Conservation (phyloP, 1,284 basidiomycete species). For the Volvariella surrecta region DNA sequence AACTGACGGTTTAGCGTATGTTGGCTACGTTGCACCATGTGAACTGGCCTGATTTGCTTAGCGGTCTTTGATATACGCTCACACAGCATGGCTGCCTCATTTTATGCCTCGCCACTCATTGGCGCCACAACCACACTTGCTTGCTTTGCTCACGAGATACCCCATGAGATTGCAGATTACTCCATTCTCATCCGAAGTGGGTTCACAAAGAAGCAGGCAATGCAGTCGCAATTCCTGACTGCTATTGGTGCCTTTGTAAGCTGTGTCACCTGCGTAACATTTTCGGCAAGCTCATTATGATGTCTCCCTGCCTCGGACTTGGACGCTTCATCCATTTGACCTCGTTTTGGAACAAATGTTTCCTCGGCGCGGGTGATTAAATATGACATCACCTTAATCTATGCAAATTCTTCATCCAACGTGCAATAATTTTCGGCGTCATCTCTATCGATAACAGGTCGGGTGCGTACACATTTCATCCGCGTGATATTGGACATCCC, state of each 20-base stretch:
- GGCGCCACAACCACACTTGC: constrained; percentile 87
- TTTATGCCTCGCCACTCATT: constrained; percentile 83
- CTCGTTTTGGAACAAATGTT: neutral
- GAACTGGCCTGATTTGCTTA: neutral
- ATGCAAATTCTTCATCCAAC: neutral
- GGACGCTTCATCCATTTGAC: neutral
- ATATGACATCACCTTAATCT: constrained; percentile 12
- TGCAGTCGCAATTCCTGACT: constrained; percentile 86
- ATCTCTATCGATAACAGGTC: constrained; percentile 27
- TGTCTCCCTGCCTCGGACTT: too few species aligned
- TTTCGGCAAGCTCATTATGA: too few species aligned
- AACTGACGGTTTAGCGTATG: constrained; percentile 80
- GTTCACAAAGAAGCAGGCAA: constrained; percentile 82
- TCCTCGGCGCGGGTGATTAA: constrained; percentile 1
- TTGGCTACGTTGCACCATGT: constrained; percentile 13
- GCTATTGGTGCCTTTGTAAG: constrained; percentile 84
- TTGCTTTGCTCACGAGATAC: constrained; percentile 88
- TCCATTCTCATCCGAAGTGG: constrained; percentile 84
- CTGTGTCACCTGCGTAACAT: constrained; percentile 12
- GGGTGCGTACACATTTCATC: constrained; percentile 31
- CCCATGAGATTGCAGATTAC: constrained; percentile 89
- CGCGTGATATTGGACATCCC: constrained; percentile 12
- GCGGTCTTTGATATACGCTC: constrained; percentile 7
- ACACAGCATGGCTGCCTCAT: constrained; percentile 79
- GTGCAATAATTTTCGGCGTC: constrained; percentile 13